Conservation (phyloP, 768 basidiomycete genomes). For the Leccinum ochraceum region DNA sequence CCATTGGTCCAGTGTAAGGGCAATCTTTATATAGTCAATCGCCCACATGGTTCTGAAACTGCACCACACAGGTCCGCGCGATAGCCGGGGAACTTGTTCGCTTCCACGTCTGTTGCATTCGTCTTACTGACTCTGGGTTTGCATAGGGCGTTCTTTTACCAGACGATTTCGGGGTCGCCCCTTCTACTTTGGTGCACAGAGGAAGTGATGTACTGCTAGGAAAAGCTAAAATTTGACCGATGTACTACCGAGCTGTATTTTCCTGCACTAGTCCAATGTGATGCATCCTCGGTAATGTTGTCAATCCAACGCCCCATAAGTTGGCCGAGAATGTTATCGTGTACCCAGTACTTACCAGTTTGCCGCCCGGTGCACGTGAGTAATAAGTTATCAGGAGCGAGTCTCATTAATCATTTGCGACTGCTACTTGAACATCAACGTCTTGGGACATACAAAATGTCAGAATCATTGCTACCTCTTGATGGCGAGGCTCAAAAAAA, state of each 20-base stretch:
- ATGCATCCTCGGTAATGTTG: not conserved
- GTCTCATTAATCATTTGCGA: not conserved
- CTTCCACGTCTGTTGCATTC: slow-evolving; percentile 11
- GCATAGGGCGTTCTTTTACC: slow-evolving; percentile 63
- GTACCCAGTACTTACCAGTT: not conserved
- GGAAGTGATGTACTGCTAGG: slow-evolving; percentile 65
- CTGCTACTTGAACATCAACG: slow-evolving; percentile 1
- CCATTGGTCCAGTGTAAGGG: slow-evolving; percentile 85
- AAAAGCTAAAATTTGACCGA: slow-evolving; percentile 58
- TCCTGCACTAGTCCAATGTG: slow-evolving; percentile 3
- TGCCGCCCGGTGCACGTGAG: slow-evolving; percentile 23
- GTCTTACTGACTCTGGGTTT: slow-evolving; percentile 12
- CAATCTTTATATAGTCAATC: not conserved
- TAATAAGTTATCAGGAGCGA: not conserved
- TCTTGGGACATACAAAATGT: slow-evolving; percentile 25
- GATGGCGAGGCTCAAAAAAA: slow-evolving; percentile 78
- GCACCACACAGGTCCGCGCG: slow-evolving; percentile 68
- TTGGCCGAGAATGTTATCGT: not conserved
- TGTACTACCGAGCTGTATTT: slow-evolving; percentile 15
- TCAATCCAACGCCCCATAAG: not conserved
- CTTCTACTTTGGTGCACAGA: slow-evolving; percentile 78
- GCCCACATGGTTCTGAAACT: slow-evolving; percentile 10
- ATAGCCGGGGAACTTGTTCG: slow-evolving; percentile 81
- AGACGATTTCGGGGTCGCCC: slow-evolving; percentile 84
- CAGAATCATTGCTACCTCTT: slow-evolving; percentile 54